phyloP scores from a whole-genome alignment of 306 rosid genomes.

The Acacia crassicarpa region DNA sequence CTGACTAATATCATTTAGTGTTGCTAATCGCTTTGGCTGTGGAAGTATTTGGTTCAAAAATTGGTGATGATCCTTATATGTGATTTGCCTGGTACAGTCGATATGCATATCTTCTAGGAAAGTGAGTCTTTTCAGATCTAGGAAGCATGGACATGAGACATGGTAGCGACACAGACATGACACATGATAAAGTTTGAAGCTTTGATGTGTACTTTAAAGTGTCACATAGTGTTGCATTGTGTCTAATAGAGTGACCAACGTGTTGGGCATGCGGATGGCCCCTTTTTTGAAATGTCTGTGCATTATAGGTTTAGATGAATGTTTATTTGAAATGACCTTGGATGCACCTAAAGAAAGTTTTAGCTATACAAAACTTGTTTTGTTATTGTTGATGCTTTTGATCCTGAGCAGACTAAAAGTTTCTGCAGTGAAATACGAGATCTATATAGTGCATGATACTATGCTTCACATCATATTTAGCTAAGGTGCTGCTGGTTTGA shows the following conservation, averaged over 20 bases:
- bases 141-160: background rate
- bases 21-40: conserved; percentile 11
- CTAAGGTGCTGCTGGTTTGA: background rate
- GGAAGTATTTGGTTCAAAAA: conserved; percentile 20
- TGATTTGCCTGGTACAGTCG: conserved; percentile 5
- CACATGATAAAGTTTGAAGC: background rate
- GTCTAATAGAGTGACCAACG: background rate
- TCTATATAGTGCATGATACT: background rate
- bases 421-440: background rate
- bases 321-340: conserved; percentile 1
- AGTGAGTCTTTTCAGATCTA: conserved; percentile 14
- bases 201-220: background rate
- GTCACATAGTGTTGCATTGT: background rate
- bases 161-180: background rate
- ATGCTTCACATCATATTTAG: background rate
- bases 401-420: background rate
- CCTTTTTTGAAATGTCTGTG: background rate
- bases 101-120: background rate
- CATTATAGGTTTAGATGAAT: background rate
- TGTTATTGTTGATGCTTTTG: conserved; percentile 8
- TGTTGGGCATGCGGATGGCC: background rate
- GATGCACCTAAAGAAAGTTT: background rate
- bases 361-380: background rate
- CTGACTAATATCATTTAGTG: conserved; percentile 3
- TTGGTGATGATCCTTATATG: conserved; percentile 11